Evolutionary conservation across 257 asterid genomes (phyloP).

Genomic region (Prunella vulgaris): DNA sequence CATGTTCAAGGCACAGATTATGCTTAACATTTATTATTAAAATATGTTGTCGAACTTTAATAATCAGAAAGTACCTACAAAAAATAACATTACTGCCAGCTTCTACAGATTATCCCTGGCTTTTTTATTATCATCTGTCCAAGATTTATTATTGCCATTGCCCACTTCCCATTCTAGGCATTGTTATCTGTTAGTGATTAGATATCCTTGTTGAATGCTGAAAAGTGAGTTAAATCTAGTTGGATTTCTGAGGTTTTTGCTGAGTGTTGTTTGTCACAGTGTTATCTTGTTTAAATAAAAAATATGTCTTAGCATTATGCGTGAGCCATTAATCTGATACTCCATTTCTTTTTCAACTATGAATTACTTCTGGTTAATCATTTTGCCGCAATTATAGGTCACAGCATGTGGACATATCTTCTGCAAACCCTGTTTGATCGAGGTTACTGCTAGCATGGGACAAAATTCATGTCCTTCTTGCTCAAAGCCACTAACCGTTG

Average conservation of each 20-base stretch:
- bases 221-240: neutral
- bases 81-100: neutral
- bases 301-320: neutral
- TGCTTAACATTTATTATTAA: neutral
- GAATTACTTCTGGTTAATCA: neutral
- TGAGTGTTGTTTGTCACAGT: neutral
- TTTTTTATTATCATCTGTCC: neutral
- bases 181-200: neutral
- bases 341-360: neutral
- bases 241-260: slow-evolving; percentile 8
- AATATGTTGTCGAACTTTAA: neutral
- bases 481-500: slow-evolving; percentile 83
- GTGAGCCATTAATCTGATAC: neutral
- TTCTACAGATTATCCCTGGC: neutral
- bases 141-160: neutral
- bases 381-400: slow-evolving; percentile 46
- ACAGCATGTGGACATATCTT: slow-evolving; percentile 77
- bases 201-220: neutral
- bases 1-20: neutral
- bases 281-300: neutral
- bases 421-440: slow-evolving; percentile 85
- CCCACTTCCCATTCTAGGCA: neutral
- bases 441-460: slow-evolving; percentile 61
- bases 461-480: slow-evolving; percentile 83
- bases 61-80: neutral